A percentile compares a stretch with the other conserved stretches of the same genome.
phyloP scores from a whole-genome alignment of 768 basidiomycete genomes.

The Russula vinacea region DNA sequence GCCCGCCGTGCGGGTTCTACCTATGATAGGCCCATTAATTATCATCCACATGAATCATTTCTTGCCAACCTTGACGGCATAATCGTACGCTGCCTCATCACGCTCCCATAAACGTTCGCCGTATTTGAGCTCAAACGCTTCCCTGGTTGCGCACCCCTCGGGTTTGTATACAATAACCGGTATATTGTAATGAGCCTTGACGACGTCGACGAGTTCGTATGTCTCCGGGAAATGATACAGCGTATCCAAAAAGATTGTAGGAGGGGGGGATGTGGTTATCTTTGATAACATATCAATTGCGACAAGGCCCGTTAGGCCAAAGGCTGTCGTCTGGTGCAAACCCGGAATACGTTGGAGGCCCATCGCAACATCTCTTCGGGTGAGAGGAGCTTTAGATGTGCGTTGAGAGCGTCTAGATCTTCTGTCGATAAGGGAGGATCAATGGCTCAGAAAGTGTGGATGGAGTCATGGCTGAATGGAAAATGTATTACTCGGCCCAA shows the following conservation, averaged over 20 bases:
- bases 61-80: conserved; percentile 73
- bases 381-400: conserved; percentile 61
- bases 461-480: conserved; percentile 3
- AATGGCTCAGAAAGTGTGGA: conserved; percentile 45
- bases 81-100: conserved; percentile 88
- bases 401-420: conserved; percentile 68
- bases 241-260: conserved; percentile 95
- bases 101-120: conserved; percentile 84
- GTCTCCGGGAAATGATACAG: conserved; percentile 95
- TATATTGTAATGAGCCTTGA: conserved; percentile 69
- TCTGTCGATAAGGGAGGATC: conserved; percentile 55
- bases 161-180: conserved; percentile 79
- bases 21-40: conserved; percentile 39
- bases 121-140: conserved; percentile 76
- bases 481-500: conserved; percentile 9
- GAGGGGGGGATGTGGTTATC: conserved; percentile 62
- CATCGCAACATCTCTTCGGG: conserved; percentile 86
- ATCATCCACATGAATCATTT: neutral
- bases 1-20: conserved; percentile 92
- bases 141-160: conserved; percentile 57
- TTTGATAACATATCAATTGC: conserved; percentile 93
- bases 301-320: conserved; percentile 92
- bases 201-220: conserved; percentile 81
- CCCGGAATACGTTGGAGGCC: conserved; percentile 78
- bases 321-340: conserved; percentile 92